Base-by-base conservation (phyloP, 208 protist genomes). In the Angomonas deanei region DNA sequence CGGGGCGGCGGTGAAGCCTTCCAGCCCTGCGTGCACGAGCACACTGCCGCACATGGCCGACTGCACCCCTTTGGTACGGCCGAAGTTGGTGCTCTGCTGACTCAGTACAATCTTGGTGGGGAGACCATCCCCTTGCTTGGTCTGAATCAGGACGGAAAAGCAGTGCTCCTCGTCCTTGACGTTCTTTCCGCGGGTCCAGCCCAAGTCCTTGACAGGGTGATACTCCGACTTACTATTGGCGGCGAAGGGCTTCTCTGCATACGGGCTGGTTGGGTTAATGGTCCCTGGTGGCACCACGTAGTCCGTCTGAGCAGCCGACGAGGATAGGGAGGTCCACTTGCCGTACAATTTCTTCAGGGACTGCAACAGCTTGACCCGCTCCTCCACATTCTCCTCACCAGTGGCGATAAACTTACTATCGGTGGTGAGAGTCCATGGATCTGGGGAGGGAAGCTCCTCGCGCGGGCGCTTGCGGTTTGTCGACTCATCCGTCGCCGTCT, bases 201-300 rank as follows among this genome's bases (percentile, higher is more conserved):
- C 73, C 24, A 91, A 68, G 19, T 87, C 76, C 32, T 34, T n/a
- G 19, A 63, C 52, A 8, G 72, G 61, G 55, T 88, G 69, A 2
- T 90, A 24, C 28, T 58, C 58, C 11, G 78, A 74, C 26, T 71
- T 61, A 3, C 39, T 23, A 2, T 28, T n/a, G 3, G 5, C 69
- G 11, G 74, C 66, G 10, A 84, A 23, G 24, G 74, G 76, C 11
- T 27, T 36, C n/a, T 60, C 70, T 34, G 71, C 78, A 62, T 76
- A 90, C 0, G 88, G 88, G 38, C 77, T 78, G 0, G 83, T 92
- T 23, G 74, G 61, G 66, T 94, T 94, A 26, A 92, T 78, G 17
- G 66, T 78, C 4, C 83, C 85, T 0, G 85, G 78, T 23, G 82
- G 82, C 24, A 82, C 70, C 32, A 92, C 74, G 3, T 66, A 68